A percentile compares a stretch with the other conserved stretches of the same genome.
These are phyloP conservation scores for Cytospora paraplurivora DNA, from an alignment of 2,329 filamentous ascomycete species.

Conservation along the genomic window DNA sequence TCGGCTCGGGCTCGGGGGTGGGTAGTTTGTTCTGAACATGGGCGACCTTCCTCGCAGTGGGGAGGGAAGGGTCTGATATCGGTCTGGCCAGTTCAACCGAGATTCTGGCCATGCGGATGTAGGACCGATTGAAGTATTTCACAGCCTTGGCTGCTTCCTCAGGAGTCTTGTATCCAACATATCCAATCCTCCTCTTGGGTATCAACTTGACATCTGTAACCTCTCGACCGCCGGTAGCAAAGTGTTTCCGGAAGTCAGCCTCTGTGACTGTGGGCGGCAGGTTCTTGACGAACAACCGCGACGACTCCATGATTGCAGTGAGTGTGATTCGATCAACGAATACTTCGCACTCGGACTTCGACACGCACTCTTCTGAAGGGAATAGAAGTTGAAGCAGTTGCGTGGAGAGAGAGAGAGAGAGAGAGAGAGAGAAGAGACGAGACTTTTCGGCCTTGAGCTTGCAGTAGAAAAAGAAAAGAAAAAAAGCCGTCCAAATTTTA, in stretches of 20 bases:
- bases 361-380: slow-evolving; percentile 9
- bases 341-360: neutral
- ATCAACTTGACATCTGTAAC: slow-evolving; percentile 94
- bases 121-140: slow-evolving; percentile 94
- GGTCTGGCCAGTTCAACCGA: slow-evolving; percentile 84
- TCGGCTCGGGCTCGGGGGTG: slow-evolving; percentile 26
- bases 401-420: neutral
- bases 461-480: neutral
- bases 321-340: slow-evolving; percentile 22
- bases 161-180: slow-evolving; percentile 86
- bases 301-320: slow-evolving; percentile 51
- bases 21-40: slow-evolving; percentile 21
- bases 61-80: slow-evolving; percentile 47
- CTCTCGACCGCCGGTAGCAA: slow-evolving; percentile 69
- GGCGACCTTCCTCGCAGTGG: slow-evolving; percentile 31
- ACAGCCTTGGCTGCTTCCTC: slow-evolving; percentile 81
- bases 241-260: slow-evolving; percentile 86
- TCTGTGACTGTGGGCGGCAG: slow-evolving; percentile 84
- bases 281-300: slow-evolving; percentile 76
- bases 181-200: slow-evolving; percentile 86
- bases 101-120: slow-evolving; percentile 94
- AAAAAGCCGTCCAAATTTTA: slow-evolving; percentile 21
- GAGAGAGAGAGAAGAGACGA: neutral
- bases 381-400: neutral
- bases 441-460: neutral